Conservation (phyloP, 306 rosid species). For the Citrullus mucosospermus region DNA sequence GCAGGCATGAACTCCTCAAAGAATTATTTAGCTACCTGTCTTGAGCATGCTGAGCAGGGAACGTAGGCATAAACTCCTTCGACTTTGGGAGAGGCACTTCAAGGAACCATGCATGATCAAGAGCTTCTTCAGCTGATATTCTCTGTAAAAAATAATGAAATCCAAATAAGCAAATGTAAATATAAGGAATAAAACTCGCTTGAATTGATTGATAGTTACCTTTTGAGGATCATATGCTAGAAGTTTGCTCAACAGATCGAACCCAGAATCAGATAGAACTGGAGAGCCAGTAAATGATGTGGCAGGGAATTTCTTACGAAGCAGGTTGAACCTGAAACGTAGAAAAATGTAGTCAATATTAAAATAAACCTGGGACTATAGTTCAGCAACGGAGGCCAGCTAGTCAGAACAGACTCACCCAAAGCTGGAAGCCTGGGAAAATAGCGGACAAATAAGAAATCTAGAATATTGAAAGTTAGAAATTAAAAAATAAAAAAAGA, state of each 20-base stretch:
- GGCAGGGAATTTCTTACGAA: slow-evolving; percentile 77
- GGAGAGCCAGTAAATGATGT: slow-evolving; percentile 73
- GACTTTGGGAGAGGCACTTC: slow-evolving; percentile 67
- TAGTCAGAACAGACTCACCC: slow-evolving; percentile 94
- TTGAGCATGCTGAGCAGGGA: slow-evolving; percentile 32
- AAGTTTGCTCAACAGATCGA: slow-evolving; percentile 70
- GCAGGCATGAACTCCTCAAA: neutral
- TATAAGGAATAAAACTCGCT: neutral
- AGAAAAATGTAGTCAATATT: slow-evolving; percentile 35
- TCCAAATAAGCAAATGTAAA: neutral
- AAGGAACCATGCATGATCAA: slow-evolving; percentile 70
- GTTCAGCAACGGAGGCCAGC: slow-evolving; percentile 76
- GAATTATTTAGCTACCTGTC: slow-evolving; percentile 30
- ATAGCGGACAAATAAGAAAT: slow-evolving; percentile 76
- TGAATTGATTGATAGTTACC: slow-evolving; percentile 26
- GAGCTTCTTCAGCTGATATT: slow-evolving; percentile 71
- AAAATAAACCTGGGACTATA: slow-evolving; percentile 20
- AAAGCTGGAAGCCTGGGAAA: slow-evolving; percentile 99
- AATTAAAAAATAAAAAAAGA: neutral
- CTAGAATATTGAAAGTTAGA: slow-evolving; percentile 17
- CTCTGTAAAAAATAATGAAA: slow-evolving; percentile 34
- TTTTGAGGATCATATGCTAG: slow-evolving; percentile 53
- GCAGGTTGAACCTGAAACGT: slow-evolving; percentile 42
- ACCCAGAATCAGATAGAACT: slow-evolving; percentile 65
- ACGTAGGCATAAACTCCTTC: slow-evolving; percentile 32